Evolutionary conservation across 2,329 filamentous ascomycete genomes (phyloP).

Genomic region (Aspergillus awamori): DNA sequence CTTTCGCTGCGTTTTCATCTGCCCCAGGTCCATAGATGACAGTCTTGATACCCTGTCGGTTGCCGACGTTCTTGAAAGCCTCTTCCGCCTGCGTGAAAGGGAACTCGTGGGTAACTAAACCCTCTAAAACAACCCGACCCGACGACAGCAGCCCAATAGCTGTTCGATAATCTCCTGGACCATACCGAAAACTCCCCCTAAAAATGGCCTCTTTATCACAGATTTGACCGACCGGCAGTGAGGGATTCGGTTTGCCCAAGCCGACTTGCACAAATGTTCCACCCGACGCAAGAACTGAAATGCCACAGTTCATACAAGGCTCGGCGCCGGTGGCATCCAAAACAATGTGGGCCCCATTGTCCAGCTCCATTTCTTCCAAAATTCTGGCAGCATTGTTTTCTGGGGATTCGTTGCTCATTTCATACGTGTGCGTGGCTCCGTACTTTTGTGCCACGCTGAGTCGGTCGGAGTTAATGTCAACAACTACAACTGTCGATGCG

Average conservation of each 20-base stretch:
- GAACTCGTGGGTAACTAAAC: constrained; percentile 73
- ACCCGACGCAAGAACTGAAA: constrained; percentile 68
- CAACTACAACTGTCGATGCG: constrained; percentile 73
- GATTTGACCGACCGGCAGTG: constrained; percentile 68
- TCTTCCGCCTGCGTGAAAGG: constrained; percentile 76
- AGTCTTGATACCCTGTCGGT: constrained; percentile 61
- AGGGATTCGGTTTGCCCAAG: constrained; percentile 81
- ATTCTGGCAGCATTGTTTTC: neutral
- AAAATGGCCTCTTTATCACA: constrained; percentile 84
- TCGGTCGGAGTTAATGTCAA: constrained; percentile 69
- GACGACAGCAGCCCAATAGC: constrained; percentile 70
- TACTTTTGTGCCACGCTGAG: constrained; percentile 73
- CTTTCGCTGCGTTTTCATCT: constrained; percentile 20
- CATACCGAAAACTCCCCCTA: constrained; percentile 84
- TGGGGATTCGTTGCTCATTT: constrained; percentile 46
- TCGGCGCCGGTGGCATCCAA: constrained; percentile 78
- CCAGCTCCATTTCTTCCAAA: too few species aligned
- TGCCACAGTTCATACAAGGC: constrained; percentile 69
- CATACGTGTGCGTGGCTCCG: constrained; percentile 55
- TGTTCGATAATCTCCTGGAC: constrained; percentile 77
- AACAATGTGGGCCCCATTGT: constrained; percentile 67
- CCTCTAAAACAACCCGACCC: constrained; percentile 70
- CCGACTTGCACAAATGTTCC: constrained; percentile 79
- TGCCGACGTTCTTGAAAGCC: constrained; percentile 81
- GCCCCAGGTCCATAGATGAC: constrained; percentile 40